Conservation (phyloP, 129 eudicot genomes). For the Artemisia tridentata region DNA sequence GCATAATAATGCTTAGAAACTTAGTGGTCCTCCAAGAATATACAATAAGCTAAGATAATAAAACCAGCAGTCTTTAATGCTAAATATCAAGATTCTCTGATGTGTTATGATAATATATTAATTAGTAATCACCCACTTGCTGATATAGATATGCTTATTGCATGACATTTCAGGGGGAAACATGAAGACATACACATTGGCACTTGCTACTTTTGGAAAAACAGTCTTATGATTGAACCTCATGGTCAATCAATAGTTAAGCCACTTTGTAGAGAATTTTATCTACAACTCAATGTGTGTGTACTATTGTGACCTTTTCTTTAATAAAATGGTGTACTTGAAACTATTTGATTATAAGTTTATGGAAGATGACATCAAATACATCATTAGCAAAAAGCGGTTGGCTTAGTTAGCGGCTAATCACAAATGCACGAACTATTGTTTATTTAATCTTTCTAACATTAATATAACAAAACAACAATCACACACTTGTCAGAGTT, state of each 20-base stretch:
- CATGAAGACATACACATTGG: conserved; percentile 22
- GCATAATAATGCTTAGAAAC: conserved; percentile 16
- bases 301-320: conserved; percentile 15
- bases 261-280: conserved; percentile 18
- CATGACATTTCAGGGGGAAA: conserved; percentile 18
- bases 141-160: conserved; percentile 24
- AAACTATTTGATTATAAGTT: conserved; percentile 26
- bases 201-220: conserved; percentile 38
- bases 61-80: conserved; percentile 20
- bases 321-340: conserved; percentile 22
- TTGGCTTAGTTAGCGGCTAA: conserved; percentile 18
- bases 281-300: conserved; percentile 27
- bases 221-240: conserved; percentile 27
- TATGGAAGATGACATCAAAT: conserved; percentile 32
- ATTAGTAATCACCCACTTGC: conserved; percentile 21
- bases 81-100: conserved; percentile 29
- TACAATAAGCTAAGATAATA: conserved; percentile 5
- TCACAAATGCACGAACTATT: neutral
- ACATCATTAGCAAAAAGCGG: conserved; percentile 18
- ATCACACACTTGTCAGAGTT: too few relatives aligned
- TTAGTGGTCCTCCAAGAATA: conserved; percentile 18
- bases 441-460: neutral
- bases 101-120: conserved; percentile 2
- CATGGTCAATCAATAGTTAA: conserved; percentile 28
- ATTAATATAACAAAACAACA: too few relatives aligned